Conservation (phyloP, 1,139 yeast species). For the Geotrichum australiense region DNA sequence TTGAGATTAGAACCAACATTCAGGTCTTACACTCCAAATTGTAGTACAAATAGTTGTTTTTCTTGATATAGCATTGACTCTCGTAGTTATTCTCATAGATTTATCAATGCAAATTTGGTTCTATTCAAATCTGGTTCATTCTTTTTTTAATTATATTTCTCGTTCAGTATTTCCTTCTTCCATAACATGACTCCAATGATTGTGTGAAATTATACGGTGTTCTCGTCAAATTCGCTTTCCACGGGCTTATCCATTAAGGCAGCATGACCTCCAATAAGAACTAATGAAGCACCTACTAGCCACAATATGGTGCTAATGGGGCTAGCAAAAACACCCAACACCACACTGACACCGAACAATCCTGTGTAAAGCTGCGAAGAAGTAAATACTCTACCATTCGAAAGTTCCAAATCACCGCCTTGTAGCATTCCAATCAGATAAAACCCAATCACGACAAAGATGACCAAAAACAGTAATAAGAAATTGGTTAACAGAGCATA, state of each 20-base stretch:
- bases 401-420: constrained; percentile 68
- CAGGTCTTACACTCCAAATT: too few species aligned
- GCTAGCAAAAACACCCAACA: constrained; percentile 86
- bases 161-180: background rate
- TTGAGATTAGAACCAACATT: too few species aligned
- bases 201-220: constrained; percentile 40
- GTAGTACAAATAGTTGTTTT: too few species aligned
- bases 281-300: constrained; percentile 93
- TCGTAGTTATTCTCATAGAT: too few species aligned
- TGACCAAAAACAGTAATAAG: constrained; percentile 73
- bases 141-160: too few species aligned
- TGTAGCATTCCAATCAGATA: constrained; percentile 69
- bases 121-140: too few species aligned
- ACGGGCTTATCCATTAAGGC: constrained; percentile 94
- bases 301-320: constrained; percentile 93
- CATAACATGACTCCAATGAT: background rate
- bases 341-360: constrained; percentile 59
- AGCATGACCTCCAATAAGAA: constrained; percentile 84
- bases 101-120: too few species aligned
- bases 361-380: constrained; percentile 87
- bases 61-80: too few species aligned
- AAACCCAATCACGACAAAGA: constrained; percentile 52
- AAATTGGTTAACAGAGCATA: constrained; percentile 78
- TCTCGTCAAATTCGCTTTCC: constrained; percentile 94
- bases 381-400: constrained; percentile 31